Percentiles rank a stretch among this genome's conserved stretches.
phyloP scores from a whole-genome alignment of 1,139 yeast species.

The Blastobotrys persicus region DNA sequence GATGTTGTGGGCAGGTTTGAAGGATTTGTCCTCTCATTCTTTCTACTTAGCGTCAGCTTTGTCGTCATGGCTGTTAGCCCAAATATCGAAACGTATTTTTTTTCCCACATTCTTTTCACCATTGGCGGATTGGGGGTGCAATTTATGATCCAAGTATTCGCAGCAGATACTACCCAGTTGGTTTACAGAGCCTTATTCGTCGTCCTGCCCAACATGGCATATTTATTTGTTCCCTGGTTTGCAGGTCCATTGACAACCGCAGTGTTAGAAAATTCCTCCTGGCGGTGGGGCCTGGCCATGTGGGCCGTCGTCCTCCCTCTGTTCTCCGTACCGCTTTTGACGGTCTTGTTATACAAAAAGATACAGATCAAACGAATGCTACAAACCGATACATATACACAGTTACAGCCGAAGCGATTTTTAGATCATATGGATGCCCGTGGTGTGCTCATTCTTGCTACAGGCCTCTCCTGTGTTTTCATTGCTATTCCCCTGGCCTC shows the following conservation, averaged over 20 bases:
- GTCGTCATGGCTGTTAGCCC: constrained; percentile 36
- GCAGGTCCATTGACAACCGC: constrained; percentile 21
- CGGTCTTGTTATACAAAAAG: constrained; percentile 17
- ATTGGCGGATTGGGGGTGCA: constrained; percentile 41
- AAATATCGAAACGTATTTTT: constrained; percentile 35
- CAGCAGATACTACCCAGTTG: constrained; percentile 42
- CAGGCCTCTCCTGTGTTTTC: constrained; percentile 21
- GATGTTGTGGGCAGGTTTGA: constrained; percentile 44
- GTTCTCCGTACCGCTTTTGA: constrained; percentile 51
- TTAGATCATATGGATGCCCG: constrained; percentile 21
- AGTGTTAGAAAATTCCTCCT: constrained; percentile 31
- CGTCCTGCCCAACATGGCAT: constrained; percentile 35
- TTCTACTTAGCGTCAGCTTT: constrained; percentile 35
- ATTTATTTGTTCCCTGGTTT: constrained; percentile 20
- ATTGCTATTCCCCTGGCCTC: constrained; percentile 24
- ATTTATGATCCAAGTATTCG: constrained; percentile 40
- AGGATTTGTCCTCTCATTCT: constrained; percentile 38
- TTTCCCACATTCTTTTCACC: constrained; percentile 39
- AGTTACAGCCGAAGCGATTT: constrained; percentile 8
- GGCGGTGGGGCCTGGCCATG: constrained; percentile 74
- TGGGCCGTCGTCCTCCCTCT: constrained; percentile 74
- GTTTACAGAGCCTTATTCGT: constrained; percentile 40
- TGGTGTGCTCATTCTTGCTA: constrained; percentile 21
- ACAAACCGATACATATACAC: constrained; percentile 2
- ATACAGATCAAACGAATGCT: constrained; percentile 5